A percentile compares a stretch with the other conserved stretches of the same genome.
phyloP scores from a whole-genome alignment of 1,284 basidiomycete species.

The Rhodotorula sp. region DNA sequence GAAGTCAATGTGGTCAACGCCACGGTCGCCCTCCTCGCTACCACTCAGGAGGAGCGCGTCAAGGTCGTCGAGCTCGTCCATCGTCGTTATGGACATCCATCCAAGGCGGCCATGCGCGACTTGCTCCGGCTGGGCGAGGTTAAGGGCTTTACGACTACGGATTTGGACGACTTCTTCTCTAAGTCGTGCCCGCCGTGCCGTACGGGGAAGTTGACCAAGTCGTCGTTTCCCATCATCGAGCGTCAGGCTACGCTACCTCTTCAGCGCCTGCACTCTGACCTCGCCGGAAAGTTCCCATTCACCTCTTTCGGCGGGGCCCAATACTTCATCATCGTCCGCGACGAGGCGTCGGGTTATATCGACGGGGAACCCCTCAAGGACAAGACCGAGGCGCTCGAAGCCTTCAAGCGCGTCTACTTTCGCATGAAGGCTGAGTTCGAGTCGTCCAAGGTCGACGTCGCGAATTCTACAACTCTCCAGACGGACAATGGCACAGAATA shows the following conservation, averaged over 20 bases:
- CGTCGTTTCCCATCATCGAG: not conserved
- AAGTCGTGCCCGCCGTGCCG: too few species aligned
- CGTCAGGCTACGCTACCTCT: not conserved
- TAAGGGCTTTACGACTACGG: too few species aligned
- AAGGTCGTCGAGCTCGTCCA: too few species aligned
- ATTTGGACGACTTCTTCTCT: too few species aligned
- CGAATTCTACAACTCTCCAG: not conserved
- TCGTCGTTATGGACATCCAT: too few species aligned
- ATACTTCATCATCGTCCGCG: conserved; percentile 1
- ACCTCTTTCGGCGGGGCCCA: not conserved
- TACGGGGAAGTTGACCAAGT: not conserved
- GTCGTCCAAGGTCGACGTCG: not conserved
- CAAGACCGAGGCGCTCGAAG: not conserved
- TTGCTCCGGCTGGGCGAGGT: too few species aligned
- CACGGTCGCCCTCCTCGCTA: too few species aligned
- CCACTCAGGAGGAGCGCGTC: too few species aligned
- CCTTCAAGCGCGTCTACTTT: not conserved
- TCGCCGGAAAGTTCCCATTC: not conserved
- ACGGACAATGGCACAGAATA: conserved; percentile 7
- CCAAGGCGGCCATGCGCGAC: too few species aligned
- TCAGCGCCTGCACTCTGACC: not conserved
- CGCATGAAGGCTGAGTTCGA: not conserved
- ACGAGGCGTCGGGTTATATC: conserved; percentile 1
- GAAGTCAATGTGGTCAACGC: too few species aligned
- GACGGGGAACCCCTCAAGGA: conserved; percentile 3